Evolutionary conservation across 148 eudicot species (phyloP).

Genomic region (Dianthus caryophyllus): DNA sequence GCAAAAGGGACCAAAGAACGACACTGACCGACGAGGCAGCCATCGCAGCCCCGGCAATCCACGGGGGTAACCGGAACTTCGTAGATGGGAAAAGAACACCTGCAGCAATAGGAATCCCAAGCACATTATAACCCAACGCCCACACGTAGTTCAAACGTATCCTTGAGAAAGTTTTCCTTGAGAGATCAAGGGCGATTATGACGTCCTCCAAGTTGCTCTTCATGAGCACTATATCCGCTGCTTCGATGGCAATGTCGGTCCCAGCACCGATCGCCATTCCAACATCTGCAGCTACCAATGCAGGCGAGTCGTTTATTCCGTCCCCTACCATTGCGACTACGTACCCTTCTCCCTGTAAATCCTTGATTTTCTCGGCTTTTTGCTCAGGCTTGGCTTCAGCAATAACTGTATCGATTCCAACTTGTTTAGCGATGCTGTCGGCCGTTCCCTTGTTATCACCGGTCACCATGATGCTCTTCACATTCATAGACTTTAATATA

Average conservation of each 20-base stretch:
- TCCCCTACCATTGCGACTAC: slow-evolving; percentile 97
- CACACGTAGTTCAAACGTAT: slow-evolving; percentile 85
- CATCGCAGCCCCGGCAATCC: slow-evolving; percentile 99
- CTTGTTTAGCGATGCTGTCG: slow-evolving; percentile 73
- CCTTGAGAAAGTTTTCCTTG: slow-evolving; percentile 76
- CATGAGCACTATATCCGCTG: slow-evolving; percentile 94
- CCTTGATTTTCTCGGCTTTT: slow-evolving; percentile 77
- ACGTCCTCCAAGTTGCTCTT: slow-evolving; percentile 86
- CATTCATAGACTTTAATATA: slow-evolving; percentile 77
- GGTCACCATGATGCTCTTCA: slow-evolving; percentile 74
- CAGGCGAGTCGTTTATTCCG: slow-evolving; percentile 96
- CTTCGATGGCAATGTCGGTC: slow-evolving; percentile 96
- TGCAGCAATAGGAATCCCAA: slow-evolving; percentile 87
- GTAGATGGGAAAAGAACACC: slow-evolving; percentile 71
- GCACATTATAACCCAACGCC: slow-evolving; percentile 87
- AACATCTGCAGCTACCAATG: slow-evolving; percentile 90
- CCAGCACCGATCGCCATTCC: slow-evolving; percentile 99
- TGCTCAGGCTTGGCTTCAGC: slow-evolving; percentile 93
- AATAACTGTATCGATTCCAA: slow-evolving; percentile 63
- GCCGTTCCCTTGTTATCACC: slow-evolving; percentile 98
- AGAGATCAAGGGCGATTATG: slow-evolving; percentile 87
- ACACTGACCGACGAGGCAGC: slow-evolving; percentile 98
- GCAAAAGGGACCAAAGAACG: slow-evolving; percentile 87
- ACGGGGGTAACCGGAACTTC: slow-evolving; percentile 80
- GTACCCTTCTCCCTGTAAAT: slow-evolving; percentile 76